A percentile compares a stretch with the other conserved stretches of the same genome.
Evolutionary conservation across 805 yeast genomes (phyloP).

Genomic region (Cyberlindnera amylophila): DNA sequence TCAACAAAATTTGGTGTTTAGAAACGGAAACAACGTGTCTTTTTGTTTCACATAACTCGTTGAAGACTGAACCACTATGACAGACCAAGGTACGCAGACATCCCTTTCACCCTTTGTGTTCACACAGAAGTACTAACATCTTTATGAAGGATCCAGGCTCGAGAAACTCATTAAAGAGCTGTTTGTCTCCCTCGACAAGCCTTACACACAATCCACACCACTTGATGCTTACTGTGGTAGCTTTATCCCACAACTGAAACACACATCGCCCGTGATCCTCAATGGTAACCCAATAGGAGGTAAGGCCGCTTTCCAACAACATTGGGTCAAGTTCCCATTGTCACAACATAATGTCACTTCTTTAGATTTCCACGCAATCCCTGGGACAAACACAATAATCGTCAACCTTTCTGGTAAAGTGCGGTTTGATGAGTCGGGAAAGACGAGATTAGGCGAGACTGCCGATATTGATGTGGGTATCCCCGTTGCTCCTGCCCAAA

Average conservation of each 20-base stretch:
- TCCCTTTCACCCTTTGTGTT: no score
- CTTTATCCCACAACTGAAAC: constrained; percentile 44
- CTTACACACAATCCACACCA: constrained; percentile 12
- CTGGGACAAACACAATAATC: constrained; percentile 55
- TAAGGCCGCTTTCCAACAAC: constrained; percentile 49
- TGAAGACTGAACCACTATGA: not conserved
- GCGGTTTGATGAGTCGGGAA: constrained; percentile 73
- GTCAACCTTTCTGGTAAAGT: constrained; percentile 55
- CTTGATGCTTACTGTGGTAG: constrained; percentile 21
- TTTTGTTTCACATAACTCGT: no score
- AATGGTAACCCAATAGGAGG: constrained; percentile 57
- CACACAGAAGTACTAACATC: not conserved
- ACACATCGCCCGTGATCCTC: constrained; percentile 48
- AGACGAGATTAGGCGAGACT: constrained; percentile 59
- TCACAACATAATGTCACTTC: constrained; percentile 63
- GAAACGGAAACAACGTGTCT: no score
- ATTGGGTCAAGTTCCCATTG: constrained; percentile 53
- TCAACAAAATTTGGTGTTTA: no score
- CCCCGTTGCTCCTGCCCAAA: constrained; percentile 2
- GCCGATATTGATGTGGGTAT: constrained; percentile 41
- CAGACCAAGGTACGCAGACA: constrained; percentile 16
- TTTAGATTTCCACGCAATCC: constrained; percentile 63
- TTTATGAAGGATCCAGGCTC: constrained; percentile 13
- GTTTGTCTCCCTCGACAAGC: constrained; percentile 24
- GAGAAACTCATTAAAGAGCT: constrained; percentile 25